phyloP scores from a whole-genome alignment of 2,329 filamentous ascomycete genomes.

The Chaetomium sp. region DNA sequence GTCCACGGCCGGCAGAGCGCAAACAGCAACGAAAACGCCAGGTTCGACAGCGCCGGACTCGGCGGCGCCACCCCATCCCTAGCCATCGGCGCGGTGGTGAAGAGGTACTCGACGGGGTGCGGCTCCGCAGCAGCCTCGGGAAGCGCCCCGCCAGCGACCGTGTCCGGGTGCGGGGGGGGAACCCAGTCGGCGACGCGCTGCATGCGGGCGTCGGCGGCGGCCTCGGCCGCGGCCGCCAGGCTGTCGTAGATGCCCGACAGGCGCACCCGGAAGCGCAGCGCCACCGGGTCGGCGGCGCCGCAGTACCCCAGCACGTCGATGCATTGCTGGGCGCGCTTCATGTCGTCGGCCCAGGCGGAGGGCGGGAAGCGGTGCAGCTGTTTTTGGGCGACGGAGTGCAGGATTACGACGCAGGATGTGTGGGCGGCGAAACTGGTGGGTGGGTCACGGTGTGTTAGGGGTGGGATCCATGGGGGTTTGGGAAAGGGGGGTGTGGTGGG shows the following conservation, averaged over 20 bases:
- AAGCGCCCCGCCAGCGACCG: no score
- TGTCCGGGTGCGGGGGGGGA: slow-evolving; percentile 19
- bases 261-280: slow-evolving; percentile 28
- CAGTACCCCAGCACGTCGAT: slow-evolving; percentile 32
- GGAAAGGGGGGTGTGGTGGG: no score
- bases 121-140: no score
- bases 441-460: background rate
- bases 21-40: slow-evolving; percentile 23
- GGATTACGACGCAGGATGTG: slow-evolving; percentile 37
- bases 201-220: background rate
- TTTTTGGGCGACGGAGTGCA: slow-evolving; percentile 39
- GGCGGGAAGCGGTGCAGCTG: slow-evolving; percentile 36
- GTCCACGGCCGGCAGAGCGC: slow-evolving; percentile 30
- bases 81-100: slow-evolving; percentile 20
- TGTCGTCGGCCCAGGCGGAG: slow-evolving; percentile 35
- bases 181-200: slow-evolving; percentile 26
- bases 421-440: slow-evolving; percentile 38
- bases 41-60: slow-evolving; percentile 1
- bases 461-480: no score
- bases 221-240: background rate
- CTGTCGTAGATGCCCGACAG: slow-evolving; percentile 27
- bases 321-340: slow-evolving; percentile 36
- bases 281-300: slow-evolving; percentile 26
- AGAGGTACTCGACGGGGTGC: slow-evolving; percentile 20
- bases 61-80: background rate